Percentiles rank a stretch among this genome's conserved stretches.
Conservation (phyloP, 1,139 yeast genomes). For the Lodderomyces pseudojiufengensis region DNA sequence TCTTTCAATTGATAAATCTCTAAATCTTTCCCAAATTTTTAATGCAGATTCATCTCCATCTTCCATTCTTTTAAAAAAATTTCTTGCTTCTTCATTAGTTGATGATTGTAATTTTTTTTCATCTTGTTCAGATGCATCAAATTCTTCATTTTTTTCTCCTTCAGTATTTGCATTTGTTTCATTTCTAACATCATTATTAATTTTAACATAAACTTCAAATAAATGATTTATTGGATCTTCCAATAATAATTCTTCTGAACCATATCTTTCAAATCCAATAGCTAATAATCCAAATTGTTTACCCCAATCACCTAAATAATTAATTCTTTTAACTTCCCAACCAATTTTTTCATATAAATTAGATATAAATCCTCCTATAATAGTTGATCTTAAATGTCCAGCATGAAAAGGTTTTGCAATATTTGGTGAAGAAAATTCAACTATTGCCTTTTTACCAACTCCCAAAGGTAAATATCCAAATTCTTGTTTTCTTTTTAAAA, state of each 20-base stretch:
- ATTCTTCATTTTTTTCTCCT: conserved; percentile 38
- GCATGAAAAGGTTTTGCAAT: conserved; percentile 99
- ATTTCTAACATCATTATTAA: conserved; percentile 72
- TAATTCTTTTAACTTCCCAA: conserved; percentile 85
- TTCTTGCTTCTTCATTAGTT: conserved; percentile 83
- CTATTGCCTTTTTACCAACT: conserved; percentile 62
- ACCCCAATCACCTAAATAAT: conserved; percentile 99
- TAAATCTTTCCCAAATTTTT: conserved; percentile 79
- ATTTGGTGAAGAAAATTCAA: conserved; percentile 96
- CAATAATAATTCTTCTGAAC: conserved; percentile 67
- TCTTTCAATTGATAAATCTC: conserved; percentile 82
- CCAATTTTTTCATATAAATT: conserved; percentile 89
- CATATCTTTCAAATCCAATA: conserved; percentile 84
- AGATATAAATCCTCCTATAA: conserved; percentile 94
- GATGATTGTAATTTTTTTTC: conserved; percentile 12
- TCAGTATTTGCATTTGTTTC: conserved; percentile 47
- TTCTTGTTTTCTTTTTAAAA: conserved; percentile 53
- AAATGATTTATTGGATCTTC: conserved; percentile 90
- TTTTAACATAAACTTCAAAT: conserved; percentile 87
- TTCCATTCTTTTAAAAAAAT: conserved; percentile 88
- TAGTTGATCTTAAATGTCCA: conserved; percentile 96
- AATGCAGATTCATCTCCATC: conserved; percentile 85
- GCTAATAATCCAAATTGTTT: conserved; percentile 97
- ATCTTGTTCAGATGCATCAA: conserved; percentile 14
- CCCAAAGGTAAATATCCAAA: conserved; percentile 83